Percentiles rank a stretch among this genome's conserved stretches.
Conservation (phyloP, 495 filamentous ascomycete species). For the Xylaria castorea region DNA sequence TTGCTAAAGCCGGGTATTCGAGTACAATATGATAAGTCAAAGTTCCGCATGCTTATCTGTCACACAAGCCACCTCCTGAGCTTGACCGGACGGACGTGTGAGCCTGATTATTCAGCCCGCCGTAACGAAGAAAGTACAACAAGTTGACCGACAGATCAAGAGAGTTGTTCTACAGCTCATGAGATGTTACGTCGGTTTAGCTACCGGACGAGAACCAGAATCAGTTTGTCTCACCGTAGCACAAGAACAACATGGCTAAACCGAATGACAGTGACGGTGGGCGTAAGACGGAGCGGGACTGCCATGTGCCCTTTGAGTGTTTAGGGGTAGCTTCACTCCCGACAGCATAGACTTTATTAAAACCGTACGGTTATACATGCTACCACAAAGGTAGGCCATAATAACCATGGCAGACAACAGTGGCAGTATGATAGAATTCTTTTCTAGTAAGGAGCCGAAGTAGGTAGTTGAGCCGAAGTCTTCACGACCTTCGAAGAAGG, state of each 20-base stretch:
- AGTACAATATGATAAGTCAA: neutral
- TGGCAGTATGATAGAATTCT: neutral
- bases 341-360: neutral
- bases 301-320: neutral
- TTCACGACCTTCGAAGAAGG: neutral
- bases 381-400: neutral
- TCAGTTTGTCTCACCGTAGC: neutral
- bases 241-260: neutral
- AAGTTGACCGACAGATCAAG: neutral
- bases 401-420: neutral
- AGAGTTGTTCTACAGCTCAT: neutral
- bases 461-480: too few relatives aligned
- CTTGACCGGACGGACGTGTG: neutral
- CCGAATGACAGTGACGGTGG: neutral
- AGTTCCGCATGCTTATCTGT: neutral
- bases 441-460: too few relatives aligned
- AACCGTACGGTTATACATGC: neutral
- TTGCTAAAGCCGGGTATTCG: neutral
- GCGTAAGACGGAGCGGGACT: neutral
- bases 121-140: neutral
- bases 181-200: neutral
- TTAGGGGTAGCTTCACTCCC: neutral
- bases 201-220: neutral
- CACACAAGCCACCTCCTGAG: conserved; percentile 14
- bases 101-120: neutral